Evolutionary conservation across 2,329 filamentous ascomycete genomes (phyloP), one percentile per base, ranked within the genome.

Genomic region (Aureobasidium sp.): DNA sequence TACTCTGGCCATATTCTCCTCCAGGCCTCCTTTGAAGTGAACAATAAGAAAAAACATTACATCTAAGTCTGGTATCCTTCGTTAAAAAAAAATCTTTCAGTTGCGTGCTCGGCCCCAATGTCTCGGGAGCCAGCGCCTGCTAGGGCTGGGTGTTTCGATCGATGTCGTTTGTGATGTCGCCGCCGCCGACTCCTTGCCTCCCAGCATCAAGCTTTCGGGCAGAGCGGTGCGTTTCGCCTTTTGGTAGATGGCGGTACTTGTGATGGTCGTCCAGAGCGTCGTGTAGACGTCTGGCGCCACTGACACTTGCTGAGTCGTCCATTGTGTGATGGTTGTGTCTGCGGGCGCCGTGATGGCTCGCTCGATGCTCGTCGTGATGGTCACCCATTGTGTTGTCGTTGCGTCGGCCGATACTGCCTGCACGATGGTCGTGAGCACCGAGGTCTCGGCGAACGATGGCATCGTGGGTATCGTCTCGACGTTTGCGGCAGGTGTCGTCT

Each of bases 121-220:
- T 58, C 55, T 48, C 9, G 55, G 55, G 55, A 58, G 55, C 55
- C 55, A 58, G 42, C 55, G 55, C 42, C 55, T 58, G 55, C 55
- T 58, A 39, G 55, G 42, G 31, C 42, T 58, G 42, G 42, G 41
- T 58, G 55, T 44, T 39, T 48, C 42, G 27, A 47, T 42, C 20
- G 15, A 20, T 47, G 29, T 37, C 29, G 52, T 34, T 44, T 31
- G 39, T 34, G 29, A 29, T 29, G 52, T 22, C 22, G 53, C 36
- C 37, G 51, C 52, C 17, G 27, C 37, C 39, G 49, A 53, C 49
- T 55, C 51, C 2, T 27, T 20, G 17, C 53, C 53, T 57, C n/a
- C 29, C 17, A 57, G 53, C 39, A 34, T 57, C 39, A 57, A 45
- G 41, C 53, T 57, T 31, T 55, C 36, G 53, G 55, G 55, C 17